These are phyloP conservation scores for Pleodorina starrii DNA, from an alignment of 139 green algal genomes.

Conservation along the genomic window DNA sequence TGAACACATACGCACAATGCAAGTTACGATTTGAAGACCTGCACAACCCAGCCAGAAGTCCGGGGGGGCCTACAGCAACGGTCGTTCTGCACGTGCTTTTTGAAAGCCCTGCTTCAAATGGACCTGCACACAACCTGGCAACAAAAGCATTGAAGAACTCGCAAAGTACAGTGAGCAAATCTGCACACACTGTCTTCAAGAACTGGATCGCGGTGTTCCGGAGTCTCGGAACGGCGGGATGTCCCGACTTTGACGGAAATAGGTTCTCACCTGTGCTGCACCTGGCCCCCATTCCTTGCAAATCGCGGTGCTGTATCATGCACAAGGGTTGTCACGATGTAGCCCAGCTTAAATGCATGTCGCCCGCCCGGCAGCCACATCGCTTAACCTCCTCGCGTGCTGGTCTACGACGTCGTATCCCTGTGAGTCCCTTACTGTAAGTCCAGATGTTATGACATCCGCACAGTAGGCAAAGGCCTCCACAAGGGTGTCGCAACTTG, in stretches of 20 bases:
- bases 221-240: not conserved
- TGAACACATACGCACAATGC: not conserved
- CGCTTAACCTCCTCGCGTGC: not conserved
- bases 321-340: not conserved
- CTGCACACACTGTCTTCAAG: no score
- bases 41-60: not conserved
- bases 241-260: not conserved
- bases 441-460: not conserved
- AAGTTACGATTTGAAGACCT: not conserved
- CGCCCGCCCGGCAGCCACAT: not conserved
- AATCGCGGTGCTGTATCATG: not conserved
- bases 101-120: not conserved
- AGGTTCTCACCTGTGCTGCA: conserved; percentile 12
- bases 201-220: not conserved
- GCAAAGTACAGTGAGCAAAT: not conserved
- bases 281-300: not conserved
- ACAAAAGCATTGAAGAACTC: not conserved
- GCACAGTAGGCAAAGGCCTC: no score
- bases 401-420: not conserved
- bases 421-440: not conserved
- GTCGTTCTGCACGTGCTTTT: not conserved
- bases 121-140: not conserved
- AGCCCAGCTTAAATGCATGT: not conserved
- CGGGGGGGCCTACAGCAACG: no score
- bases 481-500: not conserved